Evolutionary conservation across 2,329 filamentous ascomycete species (phyloP), one percentile per base, ranked within the genome.

Genomic region (Diatrype stigma): DNA sequence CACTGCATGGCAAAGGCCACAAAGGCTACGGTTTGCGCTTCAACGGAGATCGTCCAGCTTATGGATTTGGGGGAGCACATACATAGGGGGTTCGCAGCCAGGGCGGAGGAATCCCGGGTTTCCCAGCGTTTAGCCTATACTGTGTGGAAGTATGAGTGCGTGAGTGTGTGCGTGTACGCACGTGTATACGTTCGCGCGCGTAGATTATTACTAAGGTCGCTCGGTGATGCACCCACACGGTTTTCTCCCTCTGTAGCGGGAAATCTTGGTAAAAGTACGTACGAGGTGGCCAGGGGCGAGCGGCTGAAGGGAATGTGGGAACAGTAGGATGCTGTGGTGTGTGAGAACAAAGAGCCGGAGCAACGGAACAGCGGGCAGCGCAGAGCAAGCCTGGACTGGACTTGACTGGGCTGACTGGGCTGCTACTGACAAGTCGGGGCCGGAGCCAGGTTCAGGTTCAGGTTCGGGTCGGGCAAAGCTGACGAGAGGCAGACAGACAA

Each of bases 1-100:
- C 44, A 40, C 48, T 46, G 48, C 48, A 50, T 50, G n/a, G 48
- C 42, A 23, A 46, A 42, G 26, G 28, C 45, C 23, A 35, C 45
- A 32, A 34, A 6, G 45, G 34, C 12, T 17, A 12, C 34, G 12
- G 34, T 6, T 6, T 37, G 34, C 34, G 34, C 34, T 37, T 12
- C 14, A 37, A 37, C 6, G 14, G 34, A 30, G 26, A 30, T 30
- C 26, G 5, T 30, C 26, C 34, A 37, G 34, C 12, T 37, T 37
- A 37, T 37, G 34, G 6, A 12, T 37, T 16, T 37, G 6, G 34
- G 12, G 34, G 26, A 30, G 26, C 26, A 30, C 26, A 30, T 30
- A 30, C 26, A 30, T 30, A 30, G 26, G 10, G 26, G 10, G 10
- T 30, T 30, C 26, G 26, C 26, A 30, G 6, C 26, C 26, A 30